Percentiles rank a stretch among this genome's conserved stretches.
Evolutionary conservation across 106 monocot genomes (phyloP).

Genomic region (Phalaenopsis aphrodite): DNA sequence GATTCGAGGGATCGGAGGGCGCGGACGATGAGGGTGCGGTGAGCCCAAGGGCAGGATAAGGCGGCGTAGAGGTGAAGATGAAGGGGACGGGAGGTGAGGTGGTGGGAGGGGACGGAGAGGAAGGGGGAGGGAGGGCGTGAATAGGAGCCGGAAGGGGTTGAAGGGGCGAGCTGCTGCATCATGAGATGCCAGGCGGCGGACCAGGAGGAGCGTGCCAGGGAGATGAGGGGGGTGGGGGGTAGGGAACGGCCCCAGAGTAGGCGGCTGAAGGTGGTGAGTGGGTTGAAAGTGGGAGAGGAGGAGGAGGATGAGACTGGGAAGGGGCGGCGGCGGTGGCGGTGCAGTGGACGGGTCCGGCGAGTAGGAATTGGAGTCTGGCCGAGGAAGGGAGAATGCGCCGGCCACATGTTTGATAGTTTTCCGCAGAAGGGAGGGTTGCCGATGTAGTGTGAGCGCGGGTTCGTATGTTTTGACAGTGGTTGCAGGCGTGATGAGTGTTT

Average conservation of each 20-base stretch:
- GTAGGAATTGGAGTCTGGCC: background rate
- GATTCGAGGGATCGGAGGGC: constrained; percentile 45
- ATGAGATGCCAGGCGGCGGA: constrained; percentile 83
- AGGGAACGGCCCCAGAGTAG: constrained; percentile 91
- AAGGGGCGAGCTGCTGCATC: constrained; percentile 97
- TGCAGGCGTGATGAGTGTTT: no score
- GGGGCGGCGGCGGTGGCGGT: background rate
- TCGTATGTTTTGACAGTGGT: no score
- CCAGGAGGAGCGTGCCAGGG: constrained; percentile 70
- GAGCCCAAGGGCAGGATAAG: constrained; percentile 95
- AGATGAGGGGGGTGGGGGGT: constrained; percentile 61
- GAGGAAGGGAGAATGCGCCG: background rate
- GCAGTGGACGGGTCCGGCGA: background rate
- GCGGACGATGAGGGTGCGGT: constrained; percentile 76
- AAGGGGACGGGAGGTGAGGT: background rate
- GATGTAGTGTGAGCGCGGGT: background rate
- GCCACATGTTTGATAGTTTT: constrained; percentile 7
- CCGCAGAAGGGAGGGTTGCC: background rate
- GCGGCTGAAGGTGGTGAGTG: constrained; percentile 50
- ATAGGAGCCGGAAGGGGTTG: constrained; percentile 57
- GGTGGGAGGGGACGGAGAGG: constrained; percentile 29
- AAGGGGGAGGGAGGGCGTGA: constrained; percentile 63
- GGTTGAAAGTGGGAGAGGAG: constrained; percentile 25
- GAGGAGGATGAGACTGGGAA: background rate
- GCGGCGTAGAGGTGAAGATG: constrained; percentile 77